Conservation (phyloP, 1,284 basidiomycete genomes). For the Puccinia triticina region DNA sequence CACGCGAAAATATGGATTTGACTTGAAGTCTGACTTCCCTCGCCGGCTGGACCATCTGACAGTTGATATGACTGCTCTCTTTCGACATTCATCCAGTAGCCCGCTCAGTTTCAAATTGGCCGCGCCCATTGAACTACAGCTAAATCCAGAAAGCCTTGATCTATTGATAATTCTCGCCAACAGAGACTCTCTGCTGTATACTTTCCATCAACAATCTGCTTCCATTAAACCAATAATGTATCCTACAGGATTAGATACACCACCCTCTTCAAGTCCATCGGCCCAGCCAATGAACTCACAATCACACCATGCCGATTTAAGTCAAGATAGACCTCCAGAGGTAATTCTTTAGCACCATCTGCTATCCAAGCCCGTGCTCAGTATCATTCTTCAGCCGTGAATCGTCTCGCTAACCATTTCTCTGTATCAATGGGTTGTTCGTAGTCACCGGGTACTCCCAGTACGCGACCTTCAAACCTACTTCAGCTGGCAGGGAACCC, state of each 20-base stretch:
- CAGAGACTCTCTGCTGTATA: slow-evolving; percentile 17
- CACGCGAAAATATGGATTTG: slow-evolving; percentile 7
- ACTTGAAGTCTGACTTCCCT: slow-evolving; percentile 38
- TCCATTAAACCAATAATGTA: neutral
- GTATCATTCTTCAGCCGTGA: neutral
- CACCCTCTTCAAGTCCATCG: neutral
- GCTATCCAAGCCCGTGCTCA: neutral
- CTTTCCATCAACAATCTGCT: slow-evolving; percentile 18
- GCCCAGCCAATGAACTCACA: neutral
- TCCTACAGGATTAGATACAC: neutral
- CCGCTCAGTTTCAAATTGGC: slow-evolving; percentile 24
- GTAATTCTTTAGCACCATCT: neutral
- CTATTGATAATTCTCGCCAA: slow-evolving; percentile 36
- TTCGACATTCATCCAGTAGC: neutral
- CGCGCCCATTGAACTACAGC: slow-evolving; percentile 18
- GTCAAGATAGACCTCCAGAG: neutral
- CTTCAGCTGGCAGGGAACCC: slow-evolving; percentile 14
- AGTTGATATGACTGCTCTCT: slow-evolving; percentile 33
- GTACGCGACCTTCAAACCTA: neutral
- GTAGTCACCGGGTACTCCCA: neutral
- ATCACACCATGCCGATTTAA: neutral
- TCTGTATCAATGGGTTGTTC: neutral
- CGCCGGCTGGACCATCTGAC: slow-evolving; percentile 36
- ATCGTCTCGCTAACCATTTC: neutral
- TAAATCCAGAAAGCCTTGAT: slow-evolving; percentile 48